phyloP scores from a whole-genome alignment of 2,329 filamentous ascomycete species.

The Botryotinia convoluta region DNA sequence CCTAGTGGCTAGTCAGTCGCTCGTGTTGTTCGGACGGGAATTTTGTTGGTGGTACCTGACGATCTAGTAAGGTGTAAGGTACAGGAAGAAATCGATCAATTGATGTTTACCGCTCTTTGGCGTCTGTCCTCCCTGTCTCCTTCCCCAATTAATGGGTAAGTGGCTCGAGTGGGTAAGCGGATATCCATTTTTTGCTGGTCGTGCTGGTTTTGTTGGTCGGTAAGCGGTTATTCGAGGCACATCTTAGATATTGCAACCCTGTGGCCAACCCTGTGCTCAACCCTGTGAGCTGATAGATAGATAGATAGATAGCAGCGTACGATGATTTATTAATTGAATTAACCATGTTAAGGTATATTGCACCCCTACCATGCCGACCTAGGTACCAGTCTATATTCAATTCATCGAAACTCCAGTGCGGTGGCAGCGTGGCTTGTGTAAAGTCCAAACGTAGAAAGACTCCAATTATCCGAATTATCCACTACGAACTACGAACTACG shows the following conservation, averaged over 20 bases:
- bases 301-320: background rate
- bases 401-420: background rate
- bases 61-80: conserved; percentile 14
- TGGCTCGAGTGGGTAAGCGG: background rate
- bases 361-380: background rate
- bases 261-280: background rate
- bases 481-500: background rate
- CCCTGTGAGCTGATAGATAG: background rate
- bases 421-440: conserved; percentile 7
- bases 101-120: conserved; percentile 16
- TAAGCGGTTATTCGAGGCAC: conserved; percentile 18
- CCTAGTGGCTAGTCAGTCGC: background rate
- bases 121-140: background rate
- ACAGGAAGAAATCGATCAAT: background rate
- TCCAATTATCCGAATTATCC: background rate
- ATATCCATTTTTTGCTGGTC: background rate
- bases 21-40: conserved; percentile 5
- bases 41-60: conserved; percentile 17
- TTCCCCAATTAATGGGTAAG: background rate
- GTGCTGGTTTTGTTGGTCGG: background rate
- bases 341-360: background rate
- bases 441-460: background rate
- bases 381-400: background rate
- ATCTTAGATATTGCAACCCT: background rate
- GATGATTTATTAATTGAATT: background rate